These are phyloP conservation scores for Diospyros kaki DNA, from an alignment of 148 eudicot genomes.

Conservation along the genomic window DNA sequence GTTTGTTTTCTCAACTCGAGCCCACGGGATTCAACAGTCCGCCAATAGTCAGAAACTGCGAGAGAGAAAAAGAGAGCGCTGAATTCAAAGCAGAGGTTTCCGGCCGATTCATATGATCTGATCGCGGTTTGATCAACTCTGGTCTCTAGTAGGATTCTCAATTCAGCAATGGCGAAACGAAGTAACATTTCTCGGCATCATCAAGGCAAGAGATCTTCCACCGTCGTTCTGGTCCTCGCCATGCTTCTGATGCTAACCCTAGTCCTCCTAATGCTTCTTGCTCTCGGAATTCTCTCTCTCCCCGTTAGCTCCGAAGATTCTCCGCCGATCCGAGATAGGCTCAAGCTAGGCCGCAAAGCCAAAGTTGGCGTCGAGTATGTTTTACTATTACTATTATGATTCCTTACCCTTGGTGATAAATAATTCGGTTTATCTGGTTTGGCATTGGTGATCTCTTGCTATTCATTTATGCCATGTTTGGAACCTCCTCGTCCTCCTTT, in stretches of 20 bases:
- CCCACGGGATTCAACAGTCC: too few species aligned
- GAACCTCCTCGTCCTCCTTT: too few species aligned
- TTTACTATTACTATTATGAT: background rate
- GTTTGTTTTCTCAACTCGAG: too few species aligned
- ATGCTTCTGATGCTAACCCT: conserved; percentile 66
- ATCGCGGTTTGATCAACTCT: too few species aligned
- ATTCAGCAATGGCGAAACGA: conserved; percentile 43
- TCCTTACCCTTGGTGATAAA: background rate
- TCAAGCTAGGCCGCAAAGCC: conserved; percentile 54
- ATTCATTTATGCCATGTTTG: background rate
- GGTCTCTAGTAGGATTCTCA: too few species aligned
- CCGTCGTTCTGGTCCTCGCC: conserved; percentile 50
- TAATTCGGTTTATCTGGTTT: background rate
- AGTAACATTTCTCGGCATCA: conserved; percentile 27
- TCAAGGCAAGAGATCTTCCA: conserved; percentile 57
- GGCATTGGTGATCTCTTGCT: background rate
- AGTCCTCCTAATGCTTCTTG: conserved; percentile 67
- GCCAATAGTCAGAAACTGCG: too few species aligned
- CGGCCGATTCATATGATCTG: too few species aligned
- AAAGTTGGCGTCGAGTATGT: conserved; percentile 40
- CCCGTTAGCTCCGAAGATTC: conserved; percentile 51
- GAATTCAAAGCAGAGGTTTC: too few species aligned
- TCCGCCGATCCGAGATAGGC: conserved; percentile 29
- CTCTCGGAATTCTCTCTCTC: conserved; percentile 81
- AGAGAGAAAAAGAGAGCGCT: too few species aligned